Evolutionary conservation across 1,284 basidiomycete genomes (phyloP), one percentile per base, ranked within the genome.

Genomic region (Marasmius fiardii): DNA sequence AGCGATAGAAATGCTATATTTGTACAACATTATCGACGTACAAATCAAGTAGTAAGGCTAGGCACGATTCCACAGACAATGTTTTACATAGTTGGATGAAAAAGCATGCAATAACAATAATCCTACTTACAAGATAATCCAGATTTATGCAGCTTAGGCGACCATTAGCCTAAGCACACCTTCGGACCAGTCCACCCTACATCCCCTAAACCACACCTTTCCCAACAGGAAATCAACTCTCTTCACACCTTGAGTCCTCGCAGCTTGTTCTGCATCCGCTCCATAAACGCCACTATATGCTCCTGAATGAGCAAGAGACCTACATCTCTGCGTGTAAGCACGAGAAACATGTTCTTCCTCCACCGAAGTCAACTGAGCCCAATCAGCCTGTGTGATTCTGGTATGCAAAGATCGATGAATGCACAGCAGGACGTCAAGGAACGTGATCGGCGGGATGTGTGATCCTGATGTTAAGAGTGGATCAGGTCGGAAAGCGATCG

Each of bases 161-260:
- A 55, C 51, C 31, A 55, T 37, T 24, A 58, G 24, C 44, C 41
- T 53, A n/a, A 58, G 44, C 10, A 58, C 51, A 20, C 57, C 57
- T 7, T 34, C 41, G 14, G 49, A 28, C 57, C 51, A 55, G 45
- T 58, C 57, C 21, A 58, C 31, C 23, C 55, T 47, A 43, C 60
- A 56, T 4, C 61, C 61, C 33, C 54, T 58, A 37, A 62, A 62
- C 59, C 59, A 58, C 6, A 57, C 55, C 24, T 52, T 58, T 14
- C 55, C 59, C 34, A 48, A 21, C 18, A 62, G 45, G 49, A 54
- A 62, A 53, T 62, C 61, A 4, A 62, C 59, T 51, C 59, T 58
- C 53, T 59, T 62, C 16, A 62, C 61, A 8, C 61, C 61, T 51
- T 57, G 57, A 7, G 26, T 45, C 53, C 54, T 51, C 43, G 56